Evolutionary conservation across 2,329 filamentous ascomycete genomes (phyloP), one percentile per base, ranked within the genome.

Genomic region (Hortaea sp.): DNA sequence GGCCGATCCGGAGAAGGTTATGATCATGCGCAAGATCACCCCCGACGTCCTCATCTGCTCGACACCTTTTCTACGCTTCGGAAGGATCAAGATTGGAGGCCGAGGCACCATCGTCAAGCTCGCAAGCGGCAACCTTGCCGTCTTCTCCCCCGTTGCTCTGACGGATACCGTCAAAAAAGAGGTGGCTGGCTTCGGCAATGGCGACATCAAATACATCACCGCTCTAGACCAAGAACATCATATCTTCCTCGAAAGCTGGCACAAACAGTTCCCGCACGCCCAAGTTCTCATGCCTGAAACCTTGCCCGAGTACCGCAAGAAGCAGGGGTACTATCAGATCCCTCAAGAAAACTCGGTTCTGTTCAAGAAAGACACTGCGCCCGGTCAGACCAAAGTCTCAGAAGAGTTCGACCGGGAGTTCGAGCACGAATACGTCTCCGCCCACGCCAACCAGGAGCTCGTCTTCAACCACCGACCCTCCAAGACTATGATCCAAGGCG

Each of bases 201-300:
- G 82, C 42, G 75, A 79, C 38, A 79, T 95, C 43, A 78, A 76
- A 55, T 97, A 97, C 73, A 82, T 98, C 54, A 74, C 90, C 28
- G 90, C 92, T 1, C 79, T 84, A 1, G 92, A 98, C 65, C 75
- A 86, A 44, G 88, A 98, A 70, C 92, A 98, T 67, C 92, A 98
- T 75, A 87, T 98, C 63, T 94, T 92, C 71, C 65, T 98, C 45
- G 83, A 85, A 0, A 75, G 86, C 42, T 98, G 92, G 90, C 80
- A 85, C 58, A 70, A 77, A 42, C 85, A 79, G 28, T 97, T 79
- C 63, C 89, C 90, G 0, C 65, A 76, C 38, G 89, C 90, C 30
- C 81, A 82, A 57, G 75, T 98, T 41, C 77, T 97, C 57, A 90
- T 82, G 1, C 85, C 87, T 1, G 82, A 90, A 57, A 87, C 86